Conservation (phyloP, 805 yeast genomes). For the Lipomyces chichibuensis region DNA sequence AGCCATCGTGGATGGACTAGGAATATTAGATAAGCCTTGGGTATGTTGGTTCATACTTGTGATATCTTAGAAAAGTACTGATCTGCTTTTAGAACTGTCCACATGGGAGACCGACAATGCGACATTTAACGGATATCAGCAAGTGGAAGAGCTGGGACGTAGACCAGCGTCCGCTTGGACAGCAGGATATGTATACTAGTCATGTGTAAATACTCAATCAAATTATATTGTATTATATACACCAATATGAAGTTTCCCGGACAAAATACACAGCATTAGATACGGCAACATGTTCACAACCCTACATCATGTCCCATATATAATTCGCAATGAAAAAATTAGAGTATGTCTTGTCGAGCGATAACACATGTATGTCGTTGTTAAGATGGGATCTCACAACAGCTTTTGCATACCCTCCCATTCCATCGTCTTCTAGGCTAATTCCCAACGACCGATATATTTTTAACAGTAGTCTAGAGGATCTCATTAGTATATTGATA, state of each 20-base stretch:
- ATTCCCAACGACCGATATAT: constrained; percentile 35
- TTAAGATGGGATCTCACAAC: constrained; percentile 31
- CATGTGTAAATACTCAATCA: not conserved
- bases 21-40: constrained; percentile 89
- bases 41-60: constrained; percentile 50
- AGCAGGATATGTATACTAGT: not conserved
- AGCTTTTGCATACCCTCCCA: constrained; percentile 28
- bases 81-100: constrained; percentile 57
- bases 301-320: constrained; percentile 63
- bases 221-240: not conserved
- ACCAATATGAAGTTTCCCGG: not conserved
- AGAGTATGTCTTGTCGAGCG: constrained; percentile 53
- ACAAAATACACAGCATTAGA: not conserved
- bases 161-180: constrained; percentile 9
- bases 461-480: constrained; percentile 25
- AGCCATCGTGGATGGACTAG: constrained; percentile 65
- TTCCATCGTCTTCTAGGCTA: constrained; percentile 27
- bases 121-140: constrained; percentile 71
- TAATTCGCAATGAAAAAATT: constrained; percentile 72
- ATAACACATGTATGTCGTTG: constrained; percentile 33
- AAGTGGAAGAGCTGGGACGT: constrained; percentile 26
- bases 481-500: not conserved
- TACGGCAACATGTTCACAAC: not conserved
- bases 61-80: not conserved
- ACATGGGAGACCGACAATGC: constrained; percentile 96